Conservation (phyloP, 2,329 filamentous ascomycete genomes). For the Xylaria sp. region DNA sequence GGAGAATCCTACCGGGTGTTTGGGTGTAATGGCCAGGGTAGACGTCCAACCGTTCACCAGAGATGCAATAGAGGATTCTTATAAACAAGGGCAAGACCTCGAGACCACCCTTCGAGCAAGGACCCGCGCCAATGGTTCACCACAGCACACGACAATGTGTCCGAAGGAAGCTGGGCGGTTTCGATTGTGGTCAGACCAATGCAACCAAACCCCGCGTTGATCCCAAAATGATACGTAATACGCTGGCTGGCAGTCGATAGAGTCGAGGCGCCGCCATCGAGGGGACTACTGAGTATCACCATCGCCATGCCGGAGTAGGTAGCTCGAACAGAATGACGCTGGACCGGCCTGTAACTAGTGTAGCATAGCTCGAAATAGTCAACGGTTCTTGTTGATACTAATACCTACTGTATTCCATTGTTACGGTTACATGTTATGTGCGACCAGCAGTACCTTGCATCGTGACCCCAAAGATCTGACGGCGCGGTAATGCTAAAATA, state of each 20-base stretch:
- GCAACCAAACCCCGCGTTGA: slow-evolving; percentile 21
- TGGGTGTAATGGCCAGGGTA: slow-evolving; percentile 13
- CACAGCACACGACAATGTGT: slow-evolving; percentile 15
- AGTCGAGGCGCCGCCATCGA: neutral
- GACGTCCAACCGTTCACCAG: neutral
- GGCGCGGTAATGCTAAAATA: slow-evolving; percentile 3
- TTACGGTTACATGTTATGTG: too few species aligned
- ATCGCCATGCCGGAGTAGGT: slow-evolving; percentile 1
- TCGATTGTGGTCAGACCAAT: slow-evolving; percentile 21
- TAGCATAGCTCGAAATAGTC: too few species aligned
- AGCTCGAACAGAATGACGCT: neutral
- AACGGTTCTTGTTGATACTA: too few species aligned
- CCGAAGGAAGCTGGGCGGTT: slow-evolving; percentile 19
- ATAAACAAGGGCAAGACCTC: slow-evolving; percentile 1
- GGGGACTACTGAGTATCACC: neutral
- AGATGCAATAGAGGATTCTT: slow-evolving; percentile 4
- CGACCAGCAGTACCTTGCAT: neutral
- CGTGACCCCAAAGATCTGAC: neutral
- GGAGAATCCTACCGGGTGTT: slow-evolving; percentile 13
- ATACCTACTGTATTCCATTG: neutral
- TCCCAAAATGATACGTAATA: slow-evolving; percentile 20
- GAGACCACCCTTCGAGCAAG: neutral
- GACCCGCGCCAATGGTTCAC: slow-evolving; percentile 20
- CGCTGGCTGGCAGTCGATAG: slow-evolving; percentile 6
- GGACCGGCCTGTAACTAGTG: neutral